These are phyloP conservation scores for carrot (Daucus carota) DNA, from an alignment of 129 eudicot genomes.

Conservation along the genomic window DH1_v3.0 NC_030387.2:41234501-41235000, in stretches of 20 bases:
- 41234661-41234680: no score
- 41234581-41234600: background rate
- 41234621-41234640: no score
- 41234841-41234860: background rate
- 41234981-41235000: background rate
- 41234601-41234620: background rate
- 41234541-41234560: background rate
- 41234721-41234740: no score
- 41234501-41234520: background rate
- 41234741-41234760: no score
- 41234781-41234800: no score
- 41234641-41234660: no score
- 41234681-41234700: no score
- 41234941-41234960: slow-evolving; percentile 3
- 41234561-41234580: background rate
- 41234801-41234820: no score
- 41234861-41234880: background rate
- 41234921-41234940: background rate
- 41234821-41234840: background rate
- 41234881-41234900: background rate
- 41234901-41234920: background rate
- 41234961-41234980: background rate
- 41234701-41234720: no score
- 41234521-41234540: background rate
- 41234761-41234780: no score